Percentiles rank a stretch among this genome's conserved stretches.
phyloP scores from a whole-genome alignment of 1,284 basidiomycete genomes.

The Meira miltonrushii region DNA sequence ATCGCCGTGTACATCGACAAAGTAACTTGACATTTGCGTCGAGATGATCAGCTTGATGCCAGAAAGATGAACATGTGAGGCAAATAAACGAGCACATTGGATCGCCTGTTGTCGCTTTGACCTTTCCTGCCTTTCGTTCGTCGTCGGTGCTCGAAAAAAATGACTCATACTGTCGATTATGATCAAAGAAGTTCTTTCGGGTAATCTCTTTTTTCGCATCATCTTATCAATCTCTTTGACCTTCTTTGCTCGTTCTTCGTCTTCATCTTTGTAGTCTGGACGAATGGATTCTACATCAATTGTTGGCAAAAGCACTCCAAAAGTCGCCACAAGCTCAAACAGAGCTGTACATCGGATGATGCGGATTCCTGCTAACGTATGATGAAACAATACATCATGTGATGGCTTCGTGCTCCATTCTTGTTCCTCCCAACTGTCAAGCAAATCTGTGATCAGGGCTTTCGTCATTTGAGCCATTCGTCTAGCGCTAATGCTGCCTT shows the following conservation, averaged over 20 bases:
- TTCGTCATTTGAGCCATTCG: no score
- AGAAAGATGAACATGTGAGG: background rate
- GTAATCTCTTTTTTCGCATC: background rate
- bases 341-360: background rate
- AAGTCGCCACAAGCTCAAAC: background rate
- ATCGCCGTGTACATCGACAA: background rate
- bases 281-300: no score
- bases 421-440: no score
- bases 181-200: background rate
- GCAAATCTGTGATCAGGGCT: no score
- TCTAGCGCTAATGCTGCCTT: no score
- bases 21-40: background rate
- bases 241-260: background rate
- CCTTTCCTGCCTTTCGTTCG: background rate
- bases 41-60: constrained; percentile 2
- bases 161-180: background rate
- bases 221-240: background rate
- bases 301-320: background rate
- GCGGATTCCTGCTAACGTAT: background rate
- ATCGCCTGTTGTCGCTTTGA: background rate
- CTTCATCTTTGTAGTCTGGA: background rate
- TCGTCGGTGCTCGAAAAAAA: background rate
- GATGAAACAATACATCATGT: no score
- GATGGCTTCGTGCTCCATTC: no score
- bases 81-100: background rate